These are phyloP conservation scores for Fraxinus anomala DNA, from an alignment of 257 asterid species.

Conservation along the genomic window DNA sequence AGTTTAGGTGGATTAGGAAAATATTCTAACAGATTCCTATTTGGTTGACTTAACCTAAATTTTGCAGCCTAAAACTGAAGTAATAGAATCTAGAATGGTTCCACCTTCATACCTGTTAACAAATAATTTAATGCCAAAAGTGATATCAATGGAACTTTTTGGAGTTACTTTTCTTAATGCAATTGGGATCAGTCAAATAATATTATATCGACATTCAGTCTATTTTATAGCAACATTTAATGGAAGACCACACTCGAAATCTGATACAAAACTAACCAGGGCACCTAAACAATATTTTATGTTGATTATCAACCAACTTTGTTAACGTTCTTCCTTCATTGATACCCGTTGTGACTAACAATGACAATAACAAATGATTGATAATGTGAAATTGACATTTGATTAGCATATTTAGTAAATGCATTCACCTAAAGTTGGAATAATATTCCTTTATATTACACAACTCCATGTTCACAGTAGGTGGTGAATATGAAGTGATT, in stretches of 20 bases:
- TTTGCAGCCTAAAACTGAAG: not conserved
- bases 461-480: slow-evolving; percentile 19
- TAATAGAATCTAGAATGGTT: not conserved
- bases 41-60: not conserved
- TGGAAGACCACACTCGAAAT: too few species aligned
- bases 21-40: not conserved
- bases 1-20: slow-evolving; percentile 32
- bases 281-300: too few species aligned
- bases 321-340: not conserved
- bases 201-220: too few species aligned
- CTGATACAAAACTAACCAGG: too few species aligned
- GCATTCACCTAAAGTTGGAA: not conserved
- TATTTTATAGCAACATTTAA: too few species aligned
- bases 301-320: not conserved
- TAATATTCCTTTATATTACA: not conserved
- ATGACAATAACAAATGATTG: too few species aligned
- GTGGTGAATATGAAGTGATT: not conserved
- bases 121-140: not conserved
- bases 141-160: not conserved
- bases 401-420: not conserved
- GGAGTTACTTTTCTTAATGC: too few species aligned
- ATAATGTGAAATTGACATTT: too few species aligned
- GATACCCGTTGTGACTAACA: not conserved
- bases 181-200: too few species aligned
- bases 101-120: not conserved